phyloP scores from a whole-genome alignment of 208 protist species.

The Lotmaria passim region DNA sequence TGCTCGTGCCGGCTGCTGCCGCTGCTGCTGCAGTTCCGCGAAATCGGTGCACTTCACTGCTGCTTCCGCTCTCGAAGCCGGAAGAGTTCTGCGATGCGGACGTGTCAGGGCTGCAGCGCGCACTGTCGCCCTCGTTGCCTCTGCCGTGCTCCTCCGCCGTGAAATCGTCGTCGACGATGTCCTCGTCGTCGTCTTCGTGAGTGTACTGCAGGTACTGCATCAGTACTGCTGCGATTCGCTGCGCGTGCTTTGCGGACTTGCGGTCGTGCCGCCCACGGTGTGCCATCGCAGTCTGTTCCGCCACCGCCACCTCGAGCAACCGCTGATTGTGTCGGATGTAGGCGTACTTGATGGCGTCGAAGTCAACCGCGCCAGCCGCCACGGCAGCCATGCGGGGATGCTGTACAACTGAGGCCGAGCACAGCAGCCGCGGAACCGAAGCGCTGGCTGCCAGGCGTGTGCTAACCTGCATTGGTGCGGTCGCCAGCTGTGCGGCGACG shows the following conservation, averaged over 20 bases:
- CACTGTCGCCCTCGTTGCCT: background rate
- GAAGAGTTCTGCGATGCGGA: background rate
- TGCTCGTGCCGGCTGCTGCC: conserved; percentile 6
- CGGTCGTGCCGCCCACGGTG: conserved; percentile 14
- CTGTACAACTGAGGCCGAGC: background rate
- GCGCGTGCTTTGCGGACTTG: conserved; percentile 28
- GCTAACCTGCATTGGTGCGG: background rate
- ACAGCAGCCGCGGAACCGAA: background rate
- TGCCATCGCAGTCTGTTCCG: conserved; percentile 33
- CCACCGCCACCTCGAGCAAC: conserved; percentile 33
- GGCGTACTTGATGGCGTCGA: conserved; percentile 22
- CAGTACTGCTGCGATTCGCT: conserved; percentile 23
- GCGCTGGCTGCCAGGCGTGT: background rate
- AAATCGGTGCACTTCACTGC: background rate
- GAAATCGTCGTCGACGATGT: conserved; percentile 2
- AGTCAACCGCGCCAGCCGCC: conserved; percentile 2
- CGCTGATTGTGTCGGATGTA: conserved; percentile 24
- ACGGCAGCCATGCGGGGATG: background rate
- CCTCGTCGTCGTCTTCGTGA: conserved; percentile 15
- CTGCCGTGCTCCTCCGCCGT: background rate
- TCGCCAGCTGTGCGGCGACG: conserved; percentile 13
- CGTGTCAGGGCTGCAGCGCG: background rate
- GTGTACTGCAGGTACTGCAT: conserved; percentile 34
- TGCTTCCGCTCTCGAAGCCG: background rate
- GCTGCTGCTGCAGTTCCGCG: background rate